Evolutionary conservation across 2,329 filamentous ascomycete genomes (phyloP).

Genomic region (Penicillium sp.): DNA sequence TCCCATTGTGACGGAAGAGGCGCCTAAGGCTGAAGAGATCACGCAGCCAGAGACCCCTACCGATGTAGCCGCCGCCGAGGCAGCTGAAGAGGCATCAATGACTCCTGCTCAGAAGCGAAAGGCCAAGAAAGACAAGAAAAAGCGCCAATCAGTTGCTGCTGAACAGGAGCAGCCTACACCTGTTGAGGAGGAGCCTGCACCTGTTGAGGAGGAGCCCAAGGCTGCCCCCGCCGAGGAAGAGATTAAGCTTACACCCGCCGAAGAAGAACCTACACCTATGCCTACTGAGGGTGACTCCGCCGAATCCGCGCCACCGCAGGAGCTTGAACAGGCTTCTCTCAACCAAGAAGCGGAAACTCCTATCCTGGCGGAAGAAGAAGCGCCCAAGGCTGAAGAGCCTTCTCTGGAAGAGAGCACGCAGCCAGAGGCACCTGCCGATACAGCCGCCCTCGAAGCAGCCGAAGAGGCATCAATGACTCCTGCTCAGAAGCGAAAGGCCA

Average conservation of each 20-base stretch:
- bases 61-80: neutral
- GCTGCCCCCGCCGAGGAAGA: neutral
- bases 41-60: neutral
- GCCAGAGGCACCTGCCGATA: constrained; percentile 3
- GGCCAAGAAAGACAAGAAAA: constrained; percentile 26
- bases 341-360: neutral
- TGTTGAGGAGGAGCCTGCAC: neutral
- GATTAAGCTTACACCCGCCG: neutral
- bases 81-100: constrained; percentile 11
- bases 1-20: neutral
- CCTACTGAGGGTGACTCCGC: neutral
- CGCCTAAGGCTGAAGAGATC: neutral
- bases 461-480: constrained; percentile 16
- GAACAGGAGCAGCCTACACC: neutral
- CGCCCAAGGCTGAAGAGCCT: neutral
- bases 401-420: neutral
- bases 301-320: neutral
- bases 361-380: constrained; percentile 4
- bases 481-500: constrained; percentile 21
- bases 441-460: neutral
- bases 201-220: too few species aligned
- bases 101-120: constrained; percentile 21
- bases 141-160: constrained; percentile 15
- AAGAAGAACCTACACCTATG: neutral
- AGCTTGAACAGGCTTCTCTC: neutral